Base-by-base conservation (phyloP, 257 asterid species). In the Petrea volubilis region DNA sequence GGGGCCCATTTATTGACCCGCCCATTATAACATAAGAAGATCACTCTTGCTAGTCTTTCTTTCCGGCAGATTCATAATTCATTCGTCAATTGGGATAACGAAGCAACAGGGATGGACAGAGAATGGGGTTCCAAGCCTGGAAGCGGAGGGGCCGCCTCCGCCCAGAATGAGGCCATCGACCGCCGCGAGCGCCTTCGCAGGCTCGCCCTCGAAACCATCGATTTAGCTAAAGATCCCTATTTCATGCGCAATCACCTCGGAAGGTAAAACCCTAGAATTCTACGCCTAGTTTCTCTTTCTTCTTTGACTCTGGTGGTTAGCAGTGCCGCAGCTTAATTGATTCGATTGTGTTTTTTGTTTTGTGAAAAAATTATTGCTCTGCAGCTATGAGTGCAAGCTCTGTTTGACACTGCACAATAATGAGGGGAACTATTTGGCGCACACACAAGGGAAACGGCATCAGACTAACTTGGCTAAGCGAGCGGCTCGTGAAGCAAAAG, bases 41-140 rank as follows among this genome's bases (percentile, higher is more conserved):
- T 31, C 7, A 49, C 40, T 53, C 29, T 36, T 15, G 10, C 13
- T 14, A 9, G 10, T 63, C 17, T 27, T 50, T 27, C 49, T 21
- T 58, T n/a, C 52, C 59, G 15, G 47, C 72, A 44, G 67, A 61
- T 40, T 40, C 0, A 27, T 57, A 24, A n/a, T n/a, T n/a, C n/a
- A n/a, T n/a, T n/a, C n/a, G n/a, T n/a, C 56, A 28, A 73, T 57
- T 7, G 64, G 12, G 52, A 61, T 24, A 13, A 20, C 14, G 7
- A 64, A 36, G 52, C 69, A 29, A 1, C 34, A 66, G 61, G 38
- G 20, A 92, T 95, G 98, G 98, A 92, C 76, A 79, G 99, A 76
- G 99, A 95, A 44, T 95, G 98, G 97, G 99, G 99, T 34, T 92
- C 99, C 60, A 95, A 95, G 86, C 99, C 99, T 28, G 99, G 99